These are phyloP conservation scores for Colletotrichum chlorophyti DNA, from an alignment of 2,329 filamentous ascomycete genomes.

Conservation along the genomic window DNA sequence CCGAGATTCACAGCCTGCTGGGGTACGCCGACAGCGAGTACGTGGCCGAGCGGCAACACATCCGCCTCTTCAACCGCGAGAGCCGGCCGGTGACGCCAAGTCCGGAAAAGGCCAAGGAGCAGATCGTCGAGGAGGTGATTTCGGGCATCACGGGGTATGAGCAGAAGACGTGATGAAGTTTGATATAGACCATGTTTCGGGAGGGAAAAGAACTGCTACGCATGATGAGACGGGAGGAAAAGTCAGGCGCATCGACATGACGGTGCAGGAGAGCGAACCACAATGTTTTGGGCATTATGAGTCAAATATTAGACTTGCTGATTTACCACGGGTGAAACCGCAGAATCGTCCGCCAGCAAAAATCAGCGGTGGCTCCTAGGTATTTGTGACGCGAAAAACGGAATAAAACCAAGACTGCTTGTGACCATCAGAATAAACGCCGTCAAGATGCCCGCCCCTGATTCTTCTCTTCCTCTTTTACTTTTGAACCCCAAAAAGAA, in stretches of 20 bases:
- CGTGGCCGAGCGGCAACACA: constrained; percentile 86
- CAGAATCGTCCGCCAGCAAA: neutral
- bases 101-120: constrained; percentile 32
- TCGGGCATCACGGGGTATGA: constrained; percentile 34
- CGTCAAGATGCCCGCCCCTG: constrained; percentile 21
- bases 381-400: no score
- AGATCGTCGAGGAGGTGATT: constrained; percentile 19
- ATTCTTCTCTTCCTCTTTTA: constrained; percentile 22
- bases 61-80: constrained; percentile 72
- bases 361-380: no score
- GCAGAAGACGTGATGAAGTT: constrained; percentile 16
- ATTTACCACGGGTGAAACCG: no score
- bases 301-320: constrained; percentile 3
- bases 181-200: neutral
- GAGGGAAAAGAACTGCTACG: neutral
- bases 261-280: no score
- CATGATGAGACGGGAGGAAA: no score
- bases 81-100: constrained; percentile 61
- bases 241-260: no score
- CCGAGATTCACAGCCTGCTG: constrained; percentile 78
- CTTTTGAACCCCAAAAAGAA: neutral
- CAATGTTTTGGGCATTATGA: neutral
- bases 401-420: constrained; percentile 12
- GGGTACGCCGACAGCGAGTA: constrained; percentile 97
- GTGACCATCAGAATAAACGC: constrained; percentile 26